phyloP scores from a whole-genome alignment of 306 rosid genomes.

The Pachyrhizus erosus region DNA sequence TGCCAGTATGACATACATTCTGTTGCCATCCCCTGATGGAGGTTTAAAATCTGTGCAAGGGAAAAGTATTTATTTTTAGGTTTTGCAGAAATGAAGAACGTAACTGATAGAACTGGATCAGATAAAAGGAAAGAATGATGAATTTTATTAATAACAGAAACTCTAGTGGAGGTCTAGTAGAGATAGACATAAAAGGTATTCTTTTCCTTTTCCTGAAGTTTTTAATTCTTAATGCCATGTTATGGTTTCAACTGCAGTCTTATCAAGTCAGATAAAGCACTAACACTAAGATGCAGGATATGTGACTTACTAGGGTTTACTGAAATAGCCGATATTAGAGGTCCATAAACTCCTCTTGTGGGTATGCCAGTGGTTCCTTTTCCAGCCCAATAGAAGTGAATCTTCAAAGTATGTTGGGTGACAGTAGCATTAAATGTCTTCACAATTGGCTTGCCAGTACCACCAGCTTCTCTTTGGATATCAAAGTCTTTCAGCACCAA shows the following conservation, averaged over 20 bases:
- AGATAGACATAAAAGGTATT: constrained; percentile 16
- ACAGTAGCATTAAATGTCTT: constrained; percentile 66
- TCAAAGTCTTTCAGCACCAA: constrained; percentile 80
- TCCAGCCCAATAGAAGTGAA: constrained; percentile 93
- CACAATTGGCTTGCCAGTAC: constrained; percentile 64
- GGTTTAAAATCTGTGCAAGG: constrained; percentile 73
- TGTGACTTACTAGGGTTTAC: constrained; percentile 84
- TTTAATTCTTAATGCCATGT: constrained; percentile 8
- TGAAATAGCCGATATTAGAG: constrained; percentile 88
- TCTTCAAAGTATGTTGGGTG: constrained; percentile 67
- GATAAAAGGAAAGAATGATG: neutral
- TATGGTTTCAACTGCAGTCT: constrained; percentile 8
- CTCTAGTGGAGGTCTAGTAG: neutral
- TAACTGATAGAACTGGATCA: neutral
- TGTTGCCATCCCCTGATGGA: constrained; percentile 52
- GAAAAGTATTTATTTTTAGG: constrained; percentile 24
- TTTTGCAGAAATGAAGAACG: constrained; percentile 38
- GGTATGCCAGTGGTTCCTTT: constrained; percentile 99
- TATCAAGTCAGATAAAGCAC: neutral
- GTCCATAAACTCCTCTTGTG: constrained; percentile 87
- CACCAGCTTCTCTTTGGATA: constrained; percentile 81
- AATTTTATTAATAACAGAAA: neutral
- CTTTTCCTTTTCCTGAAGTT: constrained; percentile 28
- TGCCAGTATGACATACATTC: constrained; percentile 30
- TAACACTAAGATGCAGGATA: constrained; percentile 7